A percentile compares a stretch with the other conserved stretches of the same genome.
phyloP scores from a whole-genome alignment of 805 yeast genomes.

The Tanozyma kutaoensis region DNA sequence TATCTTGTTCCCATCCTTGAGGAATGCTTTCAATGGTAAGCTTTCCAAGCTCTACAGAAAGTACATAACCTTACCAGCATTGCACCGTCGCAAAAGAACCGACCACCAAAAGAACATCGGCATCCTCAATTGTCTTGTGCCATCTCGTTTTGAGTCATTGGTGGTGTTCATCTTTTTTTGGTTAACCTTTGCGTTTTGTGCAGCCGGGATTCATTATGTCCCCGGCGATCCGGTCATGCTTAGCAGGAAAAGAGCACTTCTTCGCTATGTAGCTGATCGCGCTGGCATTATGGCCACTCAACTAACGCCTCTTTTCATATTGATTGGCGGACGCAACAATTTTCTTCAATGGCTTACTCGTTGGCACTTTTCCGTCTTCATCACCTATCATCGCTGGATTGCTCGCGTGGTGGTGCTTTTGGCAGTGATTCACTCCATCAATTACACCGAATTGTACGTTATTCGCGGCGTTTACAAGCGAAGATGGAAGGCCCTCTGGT shows the following conservation, averaged over 20 bases:
- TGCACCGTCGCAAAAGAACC: conserved; percentile 13
- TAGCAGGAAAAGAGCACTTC: conserved; percentile 1
- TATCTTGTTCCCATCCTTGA: conserved; percentile 24
- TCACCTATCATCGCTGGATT: conserved; percentile 7
- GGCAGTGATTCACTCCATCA: conserved; percentile 5
- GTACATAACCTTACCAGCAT: conserved; percentile 20
- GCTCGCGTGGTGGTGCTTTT: conserved; percentile 5
- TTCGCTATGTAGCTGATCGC: conserved; percentile 6
- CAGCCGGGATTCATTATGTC: conserved; percentile 13
- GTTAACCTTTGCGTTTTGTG: conserved; percentile 15
- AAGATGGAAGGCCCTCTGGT: too few relatives aligned
- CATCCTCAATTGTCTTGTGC: conserved; percentile 21
- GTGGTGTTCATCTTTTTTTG: conserved; percentile 26
- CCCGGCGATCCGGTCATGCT: conserved; percentile 10
- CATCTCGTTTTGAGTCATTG: conserved; percentile 39
- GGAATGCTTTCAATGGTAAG: conserved; percentile 15
- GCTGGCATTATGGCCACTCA: conserved; percentile 4
- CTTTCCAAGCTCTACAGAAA: conserved; percentile 13
- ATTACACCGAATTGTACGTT: too few relatives aligned
- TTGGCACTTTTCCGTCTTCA: conserved; percentile 6
- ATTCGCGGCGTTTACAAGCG: too few relatives aligned
- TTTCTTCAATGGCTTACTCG: conserved; percentile 7
- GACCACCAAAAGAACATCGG: conserved; percentile 4
- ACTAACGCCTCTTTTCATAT: conserved; percentile 5
- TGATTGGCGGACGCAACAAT: conserved; percentile 8